Conservation (phyloP, 192 early-diverging fungal species). For the Obelidium mucronatum region DNA sequence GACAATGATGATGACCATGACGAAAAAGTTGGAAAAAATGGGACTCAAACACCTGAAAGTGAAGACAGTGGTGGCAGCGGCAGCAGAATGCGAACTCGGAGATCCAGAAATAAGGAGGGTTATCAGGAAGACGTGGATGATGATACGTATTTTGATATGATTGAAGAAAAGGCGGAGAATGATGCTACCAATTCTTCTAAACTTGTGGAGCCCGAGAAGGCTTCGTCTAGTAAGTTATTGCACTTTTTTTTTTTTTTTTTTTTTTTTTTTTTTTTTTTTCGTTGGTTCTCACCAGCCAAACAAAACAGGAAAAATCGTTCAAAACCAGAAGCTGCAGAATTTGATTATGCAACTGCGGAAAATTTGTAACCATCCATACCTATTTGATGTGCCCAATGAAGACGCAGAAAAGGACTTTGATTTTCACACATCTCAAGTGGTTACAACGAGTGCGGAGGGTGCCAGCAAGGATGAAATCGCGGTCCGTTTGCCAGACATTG, state of each 20-base stretch:
- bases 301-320: constrained; percentile 33
- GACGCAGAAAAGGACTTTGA: constrained; percentile 56
- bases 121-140: constrained; percentile 53
- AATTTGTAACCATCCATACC: constrained; percentile 95
- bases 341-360: constrained; percentile 90
- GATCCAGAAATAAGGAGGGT: constrained; percentile 7
- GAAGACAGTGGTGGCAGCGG: background rate
- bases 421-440: constrained; percentile 8
- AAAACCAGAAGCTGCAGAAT: constrained; percentile 53
- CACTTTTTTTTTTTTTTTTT: background rate
- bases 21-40: background rate
- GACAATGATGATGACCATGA: constrained; percentile 16
- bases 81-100: background rate
- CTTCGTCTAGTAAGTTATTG: constrained; percentile 12
- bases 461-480: constrained; percentile 6
- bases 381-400: constrained; percentile 80
- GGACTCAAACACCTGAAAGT: background rate
- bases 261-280: background rate
- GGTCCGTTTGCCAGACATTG: constrained; percentile 50
- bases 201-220: background rate
- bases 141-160: constrained; percentile 50
- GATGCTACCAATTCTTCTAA: constrained; percentile 7
- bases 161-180: constrained; percentile 42
- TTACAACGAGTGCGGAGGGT: background rate
- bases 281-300: background rate